Conservation (phyloP, 108 stramenopile genomes). For the Cyclotella baltica region DNA sequence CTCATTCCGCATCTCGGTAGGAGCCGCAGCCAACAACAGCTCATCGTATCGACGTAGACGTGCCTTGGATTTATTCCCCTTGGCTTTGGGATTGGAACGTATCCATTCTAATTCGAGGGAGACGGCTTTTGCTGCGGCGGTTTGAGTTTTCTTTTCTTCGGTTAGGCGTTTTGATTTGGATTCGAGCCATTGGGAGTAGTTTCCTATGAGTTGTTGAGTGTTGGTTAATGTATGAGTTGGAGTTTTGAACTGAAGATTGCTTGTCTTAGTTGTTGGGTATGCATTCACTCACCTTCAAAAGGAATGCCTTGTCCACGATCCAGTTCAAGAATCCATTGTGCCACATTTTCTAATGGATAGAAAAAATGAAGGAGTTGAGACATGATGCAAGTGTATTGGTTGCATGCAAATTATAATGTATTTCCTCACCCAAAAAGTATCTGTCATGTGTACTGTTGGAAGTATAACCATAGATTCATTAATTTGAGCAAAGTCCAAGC, state of each 20-base stretch:
- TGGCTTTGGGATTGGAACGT: conserved; percentile 87
- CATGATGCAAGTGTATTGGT: too few species aligned
- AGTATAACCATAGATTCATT: neutral
- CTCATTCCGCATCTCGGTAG: conserved; percentile 71
- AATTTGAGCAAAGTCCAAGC: neutral
- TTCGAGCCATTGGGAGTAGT: conserved; percentile 94
- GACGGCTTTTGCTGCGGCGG: conserved; percentile 85
- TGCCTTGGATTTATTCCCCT: conserved; percentile 91
- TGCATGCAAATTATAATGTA: too few species aligned
- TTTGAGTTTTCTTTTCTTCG: conserved; percentile 84
- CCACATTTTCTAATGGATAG: conserved; percentile 95
- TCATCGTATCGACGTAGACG: conserved; percentile 93
- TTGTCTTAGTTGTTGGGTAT: too few species aligned
- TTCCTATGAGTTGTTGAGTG: conserved; percentile 44
- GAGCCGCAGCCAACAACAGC: conserved; percentile 81
- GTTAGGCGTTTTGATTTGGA: conserved; percentile 89
- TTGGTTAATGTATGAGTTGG: neutral
- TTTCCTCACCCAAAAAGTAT: too few species aligned
- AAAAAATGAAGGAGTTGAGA: too few species aligned
- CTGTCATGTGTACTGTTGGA: conserved; percentile 69
- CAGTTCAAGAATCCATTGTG: conserved; percentile 96
- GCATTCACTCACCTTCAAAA: conserved; percentile 78
- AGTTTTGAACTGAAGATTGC: neutral
- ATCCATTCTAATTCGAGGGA: conserved; percentile 93
- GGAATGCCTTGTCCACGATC: conserved; percentile 95